phyloP scores from a whole-genome alignment of 225 moss, liverwort and hornwort species.

The Takakia lepidozioides region DNA sequence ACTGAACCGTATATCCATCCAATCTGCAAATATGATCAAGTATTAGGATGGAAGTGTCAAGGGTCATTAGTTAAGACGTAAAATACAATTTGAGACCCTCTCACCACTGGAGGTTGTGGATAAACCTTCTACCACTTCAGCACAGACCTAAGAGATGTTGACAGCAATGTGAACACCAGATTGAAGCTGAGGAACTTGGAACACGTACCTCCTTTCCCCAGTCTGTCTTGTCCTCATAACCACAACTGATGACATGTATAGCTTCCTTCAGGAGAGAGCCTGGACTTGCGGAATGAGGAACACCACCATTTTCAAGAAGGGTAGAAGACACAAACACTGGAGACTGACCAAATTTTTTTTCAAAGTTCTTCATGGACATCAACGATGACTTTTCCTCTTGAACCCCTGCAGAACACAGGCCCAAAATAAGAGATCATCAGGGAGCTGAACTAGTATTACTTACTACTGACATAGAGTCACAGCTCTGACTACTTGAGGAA shows the following conservation, averaged over 20 bases:
- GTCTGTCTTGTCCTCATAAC: constrained; percentile 92
- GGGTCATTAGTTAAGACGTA: too few species aligned
- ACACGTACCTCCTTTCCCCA: constrained; percentile 99
- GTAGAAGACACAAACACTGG: constrained; percentile 90
- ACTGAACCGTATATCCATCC: constrained; percentile 99
- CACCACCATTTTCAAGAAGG: constrained; percentile 69
- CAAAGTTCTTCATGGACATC: constrained; percentile 85
- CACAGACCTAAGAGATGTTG: too few species aligned
- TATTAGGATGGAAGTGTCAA: too few species aligned
- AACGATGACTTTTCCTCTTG: constrained; percentile 71
- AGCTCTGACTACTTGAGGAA: too few species aligned
- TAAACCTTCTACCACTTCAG: not conserved
- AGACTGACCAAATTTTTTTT: constrained; percentile 93
- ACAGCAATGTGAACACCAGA: too few species aligned
- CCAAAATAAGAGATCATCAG: not conserved
- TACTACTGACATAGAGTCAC: too few species aligned
- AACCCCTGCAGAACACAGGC: constrained; percentile 11
- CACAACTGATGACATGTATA: constrained; percentile 96
- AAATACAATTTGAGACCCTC: too few species aligned
- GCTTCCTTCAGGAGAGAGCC: constrained; percentile 91
- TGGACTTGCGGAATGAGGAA: constrained; percentile 80
- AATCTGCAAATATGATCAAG: too few species aligned
- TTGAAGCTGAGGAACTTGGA: too few species aligned
- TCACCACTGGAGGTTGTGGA: too few species aligned
- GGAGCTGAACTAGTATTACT: too few species aligned